A percentile compares a stretch with the other conserved stretches of the same genome.
Evolutionary conservation across 2,329 filamentous ascomycete genomes (phyloP).

Genomic region (Aureobasidium sp.): DNA sequence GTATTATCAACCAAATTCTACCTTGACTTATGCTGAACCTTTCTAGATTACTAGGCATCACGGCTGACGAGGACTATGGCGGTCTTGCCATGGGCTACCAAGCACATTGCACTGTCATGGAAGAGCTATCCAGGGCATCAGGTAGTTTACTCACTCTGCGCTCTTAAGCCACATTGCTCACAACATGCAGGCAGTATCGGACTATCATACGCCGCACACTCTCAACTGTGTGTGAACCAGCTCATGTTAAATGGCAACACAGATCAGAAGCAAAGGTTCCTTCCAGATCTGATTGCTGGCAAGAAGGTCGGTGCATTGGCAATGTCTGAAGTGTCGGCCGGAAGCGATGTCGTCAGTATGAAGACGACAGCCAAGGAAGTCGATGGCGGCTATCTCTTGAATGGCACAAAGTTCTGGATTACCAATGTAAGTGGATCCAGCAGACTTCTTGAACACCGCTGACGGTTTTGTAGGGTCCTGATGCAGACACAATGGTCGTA

Average conservation of each 20-base stretch:
- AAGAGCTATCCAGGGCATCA: conserved; percentile 84
- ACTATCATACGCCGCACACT: conserved; percentile 90
- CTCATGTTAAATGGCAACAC: conserved; percentile 76
- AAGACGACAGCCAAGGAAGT: conserved; percentile 72
- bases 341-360: conserved; percentile 94
- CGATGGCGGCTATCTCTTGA: conserved; percentile 76
- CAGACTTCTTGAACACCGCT: neutral
- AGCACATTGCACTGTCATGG: conserved; percentile 90
- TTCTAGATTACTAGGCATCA: conserved; percentile 73
- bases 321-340: conserved; percentile 89
- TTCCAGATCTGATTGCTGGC: conserved; percentile 74
- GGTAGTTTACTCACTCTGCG: conserved; percentile 32
- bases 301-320: conserved; percentile 78
- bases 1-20: conserved; percentile 21
- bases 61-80: conserved; percentile 84
- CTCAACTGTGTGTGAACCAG: conserved; percentile 94
- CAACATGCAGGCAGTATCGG: conserved; percentile 53
- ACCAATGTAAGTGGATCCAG: conserved; percentile 59
- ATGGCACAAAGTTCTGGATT: conserved; percentile 98
- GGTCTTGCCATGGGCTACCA: conserved; percentile 91
- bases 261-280: conserved; percentile 70
- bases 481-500: conserved; percentile 88
- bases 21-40: conserved; percentile 6
- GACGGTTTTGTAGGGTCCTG: conserved; percentile 50
- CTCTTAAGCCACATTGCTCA: neutral